Base-by-base conservation (phyloP, 2,329 filamentous ascomycete species). In the Colletotrichum sp. region DNA sequence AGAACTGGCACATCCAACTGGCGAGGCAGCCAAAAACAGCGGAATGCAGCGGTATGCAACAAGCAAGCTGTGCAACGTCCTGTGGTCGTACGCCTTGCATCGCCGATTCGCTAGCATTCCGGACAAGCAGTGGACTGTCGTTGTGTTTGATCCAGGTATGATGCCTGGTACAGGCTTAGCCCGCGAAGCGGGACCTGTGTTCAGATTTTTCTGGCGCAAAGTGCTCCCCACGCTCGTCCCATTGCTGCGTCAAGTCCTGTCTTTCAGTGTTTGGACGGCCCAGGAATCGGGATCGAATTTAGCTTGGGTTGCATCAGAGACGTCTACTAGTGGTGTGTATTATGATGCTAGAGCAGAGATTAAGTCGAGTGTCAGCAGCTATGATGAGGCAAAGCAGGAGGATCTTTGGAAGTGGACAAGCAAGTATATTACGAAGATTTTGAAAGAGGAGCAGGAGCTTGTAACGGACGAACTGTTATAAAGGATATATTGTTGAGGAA, bases 371-470 rank as follows among this genome's bases (percentile, higher is more conserved):
- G 79, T 80, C 24, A 85, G 83, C 55, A 90, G 87, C 77, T 86
- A 87, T 75, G 82, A 86, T 65, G 81, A 84, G 79, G 78, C 69
- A 28, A 88, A 88, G 79, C 88, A 90, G 79, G 86, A 90, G 18
- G 87, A 89, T 77, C 76, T 89, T 36, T 89, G 87, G 87, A 69
- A 80, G 28, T 90, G 88, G 88, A 90, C 88, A 12, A 79, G 88
- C 16, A 81, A 83, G 21, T 52, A 49, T 1, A 39, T 39, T 18
- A 2, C 16, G 8, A 39, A 39, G 1, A 39, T 39, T 39, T 9
- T 18, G 16, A 9, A 39, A 0, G 36, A 39, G 36, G 36, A 1
- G 36, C 36, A 39, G 36, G 16, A 39, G 36, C 16, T 18, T 18
- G 16, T 18, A 39, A 39, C 36, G 16, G 16, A 39, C 0, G 36